Evolutionary conservation across 495 filamentous ascomycete genomes (phyloP).

Genomic region (Podospora conica): DNA sequence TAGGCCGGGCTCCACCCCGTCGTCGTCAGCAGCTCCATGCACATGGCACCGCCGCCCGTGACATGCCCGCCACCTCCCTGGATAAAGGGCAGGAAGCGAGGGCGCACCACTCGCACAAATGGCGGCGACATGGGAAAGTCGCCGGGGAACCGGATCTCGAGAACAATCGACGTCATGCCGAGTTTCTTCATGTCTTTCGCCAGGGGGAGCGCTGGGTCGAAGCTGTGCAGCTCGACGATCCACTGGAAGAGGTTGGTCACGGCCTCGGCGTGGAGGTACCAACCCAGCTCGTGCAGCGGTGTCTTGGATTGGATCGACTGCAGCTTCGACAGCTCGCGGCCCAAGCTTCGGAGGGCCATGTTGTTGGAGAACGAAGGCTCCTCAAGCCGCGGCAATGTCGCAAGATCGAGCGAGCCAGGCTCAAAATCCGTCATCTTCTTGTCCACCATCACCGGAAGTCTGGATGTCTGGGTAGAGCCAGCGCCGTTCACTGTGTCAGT

Average conservation of each 20-base stretch:
- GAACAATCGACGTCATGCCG: slow-evolving; percentile 58
- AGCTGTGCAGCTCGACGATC: slow-evolving; percentile 87
- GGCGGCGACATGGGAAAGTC: slow-evolving; percentile 74
- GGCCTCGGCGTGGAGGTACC: slow-evolving; percentile 63
- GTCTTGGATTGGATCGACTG: slow-evolving; percentile 55
- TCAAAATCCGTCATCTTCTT: slow-evolving; percentile 52
- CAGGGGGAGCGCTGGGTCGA: slow-evolving; percentile 62
- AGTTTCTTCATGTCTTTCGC: slow-evolving; percentile 65
- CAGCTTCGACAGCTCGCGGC: slow-evolving; percentile 54
- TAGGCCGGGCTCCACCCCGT: slow-evolving; percentile 71
- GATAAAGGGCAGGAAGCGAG: slow-evolving; percentile 66
- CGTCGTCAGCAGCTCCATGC: slow-evolving; percentile 86
- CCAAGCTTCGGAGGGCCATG: slow-evolving; percentile 55
- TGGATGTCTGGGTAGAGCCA: neutral
- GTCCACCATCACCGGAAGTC: slow-evolving; percentile 1
- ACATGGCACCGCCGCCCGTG: slow-evolving; percentile 80
- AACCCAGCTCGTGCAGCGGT: slow-evolving; percentile 67
- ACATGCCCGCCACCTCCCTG: slow-evolving; percentile 82
- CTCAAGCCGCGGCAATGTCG: slow-evolving; percentile 49
- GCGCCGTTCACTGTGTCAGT: neutral
- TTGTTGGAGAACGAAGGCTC: slow-evolving; percentile 65
- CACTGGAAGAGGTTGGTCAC: slow-evolving; percentile 77
- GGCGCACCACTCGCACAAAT: slow-evolving; percentile 78
- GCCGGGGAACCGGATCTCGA: slow-evolving; percentile 74
- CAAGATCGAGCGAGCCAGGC: slow-evolving; percentile 55